Percentiles rank a stretch among this genome's conserved stretches.
Evolutionary conservation across 2,329 filamentous ascomycete species (phyloP).

Genomic region (Ophiostoma ulmi): DNA sequence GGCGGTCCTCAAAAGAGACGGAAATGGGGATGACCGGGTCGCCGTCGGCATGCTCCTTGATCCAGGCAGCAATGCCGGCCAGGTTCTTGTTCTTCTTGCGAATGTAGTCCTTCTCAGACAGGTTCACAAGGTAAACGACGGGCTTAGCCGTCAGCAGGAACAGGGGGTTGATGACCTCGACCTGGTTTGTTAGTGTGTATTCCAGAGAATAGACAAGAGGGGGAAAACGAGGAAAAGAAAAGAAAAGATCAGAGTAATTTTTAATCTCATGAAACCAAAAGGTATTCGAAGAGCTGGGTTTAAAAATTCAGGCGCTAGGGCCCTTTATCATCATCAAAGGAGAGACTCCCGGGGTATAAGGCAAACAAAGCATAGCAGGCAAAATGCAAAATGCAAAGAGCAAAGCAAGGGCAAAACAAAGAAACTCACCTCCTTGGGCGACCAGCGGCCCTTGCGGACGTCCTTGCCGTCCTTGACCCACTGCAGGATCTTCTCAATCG

Average conservation of each 20-base stretch:
- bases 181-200: constrained; percentile 46
- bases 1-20: constrained; percentile 84
- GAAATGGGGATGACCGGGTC: constrained; percentile 93
- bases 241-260: constrained; percentile 27
- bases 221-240: neutral
- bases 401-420: neutral
- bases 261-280: constrained; percentile 76
- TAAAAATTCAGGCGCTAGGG: constrained; percentile 81
- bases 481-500: constrained; percentile 81
- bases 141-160: constrained; percentile 95
- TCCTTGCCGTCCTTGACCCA: constrained; percentile 86
- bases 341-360: constrained; percentile 20
- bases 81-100: constrained; percentile 99
- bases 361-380: constrained; percentile 17
- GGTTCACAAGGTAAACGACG: constrained; percentile 92
- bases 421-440: constrained; percentile 84
- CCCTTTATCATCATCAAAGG: constrained; percentile 95
- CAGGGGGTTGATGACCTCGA: constrained; percentile 95
- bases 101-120: constrained; percentile 94
- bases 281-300: constrained; percentile 99
- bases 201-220: neutral
- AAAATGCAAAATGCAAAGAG: neutral
- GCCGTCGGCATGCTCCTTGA: constrained; percentile 81
- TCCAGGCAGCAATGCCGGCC: constrained; percentile 87
- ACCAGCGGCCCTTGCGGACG: constrained; percentile 84